Percentiles rank a stretch among this genome's conserved stretches.
phyloP scores from a whole-genome alignment of 495 filamentous ascomycete species.

The Xylaria bambusicola region DNA sequence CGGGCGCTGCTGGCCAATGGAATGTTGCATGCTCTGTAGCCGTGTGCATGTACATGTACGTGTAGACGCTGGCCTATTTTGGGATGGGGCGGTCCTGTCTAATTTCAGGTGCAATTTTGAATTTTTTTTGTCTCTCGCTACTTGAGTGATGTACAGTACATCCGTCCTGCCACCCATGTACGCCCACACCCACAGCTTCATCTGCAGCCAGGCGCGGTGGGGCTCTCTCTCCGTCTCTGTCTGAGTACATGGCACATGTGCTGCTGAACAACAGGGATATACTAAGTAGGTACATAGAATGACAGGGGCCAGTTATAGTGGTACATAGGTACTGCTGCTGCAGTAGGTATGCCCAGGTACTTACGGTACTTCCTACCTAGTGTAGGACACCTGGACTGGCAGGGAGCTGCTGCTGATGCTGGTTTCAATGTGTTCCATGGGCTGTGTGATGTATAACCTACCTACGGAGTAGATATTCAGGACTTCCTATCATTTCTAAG shows the following conservation, averaged over 20 bases:
- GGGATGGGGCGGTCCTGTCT: slow-evolving; percentile 17
- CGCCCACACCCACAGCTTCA: too few species aligned
- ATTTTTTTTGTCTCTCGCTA: slow-evolving; percentile 9
- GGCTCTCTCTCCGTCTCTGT: neutral
- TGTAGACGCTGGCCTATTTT: slow-evolving; percentile 16
- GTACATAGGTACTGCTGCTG: too few species aligned
- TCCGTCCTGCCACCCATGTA: too few species aligned
- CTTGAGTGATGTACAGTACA: slow-evolving; percentile 12
- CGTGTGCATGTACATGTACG: slow-evolving; percentile 6
- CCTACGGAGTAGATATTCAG: too few species aligned
- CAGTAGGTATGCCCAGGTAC: too few species aligned
- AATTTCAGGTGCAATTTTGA: slow-evolving; percentile 23
- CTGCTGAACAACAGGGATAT: slow-evolving; percentile 19
- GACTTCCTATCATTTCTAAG: too few species aligned
- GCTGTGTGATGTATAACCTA: too few species aligned
- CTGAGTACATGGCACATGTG: slow-evolving; percentile 11
- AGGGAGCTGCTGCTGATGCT: slow-evolving; percentile 5
- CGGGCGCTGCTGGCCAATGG: slow-evolving; percentile 14
- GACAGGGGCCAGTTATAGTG: slow-evolving; percentile 5
- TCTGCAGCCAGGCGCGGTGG: neutral
- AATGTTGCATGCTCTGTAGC: too few species aligned
- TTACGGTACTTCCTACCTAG: too few species aligned
- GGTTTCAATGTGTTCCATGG: slow-evolving; percentile 21
- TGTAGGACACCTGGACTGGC: neutral
- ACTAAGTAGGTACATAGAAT: too few species aligned